phyloP scores from a whole-genome alignment of 495 filamentous ascomycete genomes.

The Penicillium atrosanguineum region DNA sequence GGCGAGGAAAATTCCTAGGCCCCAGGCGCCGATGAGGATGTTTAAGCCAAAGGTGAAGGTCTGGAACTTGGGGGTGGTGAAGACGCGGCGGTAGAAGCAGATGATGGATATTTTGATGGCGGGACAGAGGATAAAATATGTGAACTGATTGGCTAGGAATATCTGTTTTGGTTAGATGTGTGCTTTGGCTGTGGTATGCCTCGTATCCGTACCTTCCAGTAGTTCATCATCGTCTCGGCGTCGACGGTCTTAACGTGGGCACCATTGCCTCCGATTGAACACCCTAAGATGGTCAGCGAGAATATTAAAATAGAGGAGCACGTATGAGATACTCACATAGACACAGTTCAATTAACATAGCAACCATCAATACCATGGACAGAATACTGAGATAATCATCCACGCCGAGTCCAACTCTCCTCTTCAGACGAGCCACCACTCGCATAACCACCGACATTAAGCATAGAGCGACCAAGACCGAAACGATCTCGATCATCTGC shows the following conservation, averaged over 20 bases:
- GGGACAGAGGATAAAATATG: conserved; percentile 42
- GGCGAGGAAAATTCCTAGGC: conserved; percentile 34
- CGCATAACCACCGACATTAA: conserved; percentile 36
- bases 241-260: conserved; percentile 23
- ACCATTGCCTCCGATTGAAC: conserved; percentile 37
- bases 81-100: conserved; percentile 48
- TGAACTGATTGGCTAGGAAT: conserved; percentile 46
- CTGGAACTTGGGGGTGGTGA: conserved; percentile 40
- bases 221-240: conserved; percentile 29
- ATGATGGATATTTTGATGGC: conserved; percentile 45
- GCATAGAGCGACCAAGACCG: conserved; percentile 37
- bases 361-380: conserved; percentile 31
- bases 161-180: conserved; percentile 26
- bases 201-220: conserved; percentile 30
- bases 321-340: conserved; percentile 29
- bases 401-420: conserved; percentile 34
- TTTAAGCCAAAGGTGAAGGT: conserved; percentile 27
- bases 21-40: conserved; percentile 36
- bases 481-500: conserved; percentile 38
- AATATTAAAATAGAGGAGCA: neutral
- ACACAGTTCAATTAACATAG: conserved; percentile 36
- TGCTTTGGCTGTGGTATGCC: neutral
- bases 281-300: conserved; percentile 27
- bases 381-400: conserved; percentile 43
- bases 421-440: conserved; percentile 35